Conservation (phyloP, 73 alveolate species). For the Tetrahymena thermophila region DNA sequence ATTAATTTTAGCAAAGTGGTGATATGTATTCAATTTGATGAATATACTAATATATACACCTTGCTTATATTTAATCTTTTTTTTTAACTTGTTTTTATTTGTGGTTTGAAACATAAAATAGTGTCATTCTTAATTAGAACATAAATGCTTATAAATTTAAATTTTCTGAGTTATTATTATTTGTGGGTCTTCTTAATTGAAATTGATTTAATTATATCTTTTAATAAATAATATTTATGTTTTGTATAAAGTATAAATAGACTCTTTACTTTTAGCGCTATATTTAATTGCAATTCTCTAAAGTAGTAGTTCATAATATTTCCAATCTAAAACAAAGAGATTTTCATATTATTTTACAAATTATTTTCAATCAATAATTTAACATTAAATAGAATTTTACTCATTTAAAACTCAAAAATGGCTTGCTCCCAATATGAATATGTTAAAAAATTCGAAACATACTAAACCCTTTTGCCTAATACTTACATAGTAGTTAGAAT, state of each 20-base stretch:
- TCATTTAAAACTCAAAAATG: constrained; percentile 37
- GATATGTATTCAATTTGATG: neutral
- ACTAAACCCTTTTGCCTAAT: constrained; percentile 63
- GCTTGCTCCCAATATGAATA: constrained; percentile 88
- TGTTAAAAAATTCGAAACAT: constrained; percentile 89
- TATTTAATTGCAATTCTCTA: neutral
- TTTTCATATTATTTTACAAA: neutral
- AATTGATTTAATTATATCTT: neutral
- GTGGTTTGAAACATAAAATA: neutral
- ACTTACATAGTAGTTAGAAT: constrained; percentile 91
- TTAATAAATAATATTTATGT: neutral
- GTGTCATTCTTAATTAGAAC: neutral
- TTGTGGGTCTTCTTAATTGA: neutral
- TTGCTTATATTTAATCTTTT: neutral
- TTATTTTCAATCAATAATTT: neutral
- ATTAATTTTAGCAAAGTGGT: neutral
- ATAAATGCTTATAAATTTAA: neutral
- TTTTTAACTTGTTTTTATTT: neutral
- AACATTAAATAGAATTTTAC: neutral
- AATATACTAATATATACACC: neutral
- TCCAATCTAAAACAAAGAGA: neutral
- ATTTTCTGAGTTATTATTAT: neutral
- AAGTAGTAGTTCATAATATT: neutral
- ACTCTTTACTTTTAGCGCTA: neutral
- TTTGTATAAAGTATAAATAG: neutral